These are phyloP conservation scores for Candida maltosa DNA, from an alignment of 805 yeast species.

Conservation along the genomic window DNA sequence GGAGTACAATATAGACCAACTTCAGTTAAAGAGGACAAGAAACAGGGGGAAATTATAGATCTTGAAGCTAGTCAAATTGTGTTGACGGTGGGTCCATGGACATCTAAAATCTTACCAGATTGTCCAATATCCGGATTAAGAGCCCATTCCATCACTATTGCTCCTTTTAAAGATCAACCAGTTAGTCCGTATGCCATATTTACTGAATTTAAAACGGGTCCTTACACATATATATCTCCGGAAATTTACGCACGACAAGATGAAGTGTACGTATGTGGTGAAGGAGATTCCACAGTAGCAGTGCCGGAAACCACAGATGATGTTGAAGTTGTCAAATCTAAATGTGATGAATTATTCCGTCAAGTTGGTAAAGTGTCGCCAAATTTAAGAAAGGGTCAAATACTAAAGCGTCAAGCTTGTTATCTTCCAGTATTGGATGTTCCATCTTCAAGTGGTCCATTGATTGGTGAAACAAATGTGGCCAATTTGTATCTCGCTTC, in stretches of 20 bases:
- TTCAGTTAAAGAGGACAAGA: conserved; percentile 25
- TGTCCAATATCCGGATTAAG: conserved; percentile 93
- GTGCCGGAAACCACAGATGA: conserved; percentile 94
- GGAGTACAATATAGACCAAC: conserved; percentile 68
- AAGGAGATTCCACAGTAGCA: conserved; percentile 86
- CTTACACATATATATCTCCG: conserved; percentile 73
- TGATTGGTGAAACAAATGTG: conserved; percentile 91
- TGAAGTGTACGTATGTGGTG: conserved; percentile 96
- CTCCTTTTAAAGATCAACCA: conserved; percentile 65
- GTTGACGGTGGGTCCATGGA: conserved; percentile 95
- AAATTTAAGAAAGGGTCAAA: conserved; percentile 67
- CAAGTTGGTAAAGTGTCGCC: conserved; percentile 77
- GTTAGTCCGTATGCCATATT: conserved; percentile 94
- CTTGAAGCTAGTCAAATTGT: conserved; percentile 75
- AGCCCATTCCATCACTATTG: conserved; percentile 91
- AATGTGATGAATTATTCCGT: conserved; percentile 82
- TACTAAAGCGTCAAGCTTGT: conserved; percentile 87
- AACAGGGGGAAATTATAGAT: conserved; percentile 33
- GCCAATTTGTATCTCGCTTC: conserved; percentile 74
- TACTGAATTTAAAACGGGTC: conserved; percentile 80
- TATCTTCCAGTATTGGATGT: conserved; percentile 92
- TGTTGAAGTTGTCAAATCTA: conserved; percentile 80
- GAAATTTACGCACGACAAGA: conserved; percentile 93
- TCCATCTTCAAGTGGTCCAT: conserved; percentile 88
- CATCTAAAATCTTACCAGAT: conserved; percentile 81